Evolutionary conservation across 371 early-diverging fungal genomes (phyloP), one percentile per base, ranked within the genome.

Genomic region (Mortierella sp.): DNA sequence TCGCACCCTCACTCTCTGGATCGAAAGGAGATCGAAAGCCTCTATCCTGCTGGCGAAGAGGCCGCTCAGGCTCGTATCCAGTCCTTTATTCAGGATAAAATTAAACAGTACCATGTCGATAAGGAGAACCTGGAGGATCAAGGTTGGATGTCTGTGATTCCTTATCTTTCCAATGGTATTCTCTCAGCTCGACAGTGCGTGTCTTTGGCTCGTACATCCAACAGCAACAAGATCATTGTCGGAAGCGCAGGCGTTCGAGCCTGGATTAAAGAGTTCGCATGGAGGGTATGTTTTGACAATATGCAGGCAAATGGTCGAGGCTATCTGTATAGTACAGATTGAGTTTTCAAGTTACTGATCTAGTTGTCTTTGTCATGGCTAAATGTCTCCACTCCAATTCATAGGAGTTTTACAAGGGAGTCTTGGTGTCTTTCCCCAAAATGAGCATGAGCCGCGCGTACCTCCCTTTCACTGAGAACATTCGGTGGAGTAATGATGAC

Each of bases 351-450:
- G 50, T 6, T 2, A 5, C 50, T n/a, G 21, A 50, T 15, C 14
- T 18, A 57, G 11, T 28, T 57, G 30, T 14, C 18, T 25, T 15
- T 29, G 55, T 19, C n/a, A n/a, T n/a, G n/a, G 25, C 14, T 18
- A 29, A 28, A 5, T 26, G 57, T 57, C 11, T 28, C 15, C 28
- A 12, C 16, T 57, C 26, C 28, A 5, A 5, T 23, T 26, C 30
- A 16, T 62, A 79, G 74, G 93, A 92, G 48, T 92, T 92, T 68
- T 92, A 90, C 74, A 67, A 84, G n/a, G 79, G 90, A 65, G 80
- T 92, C 29, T 60, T 90, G 21, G 82, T 89, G 23, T 74, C 68
- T 43, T 92, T 84, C 80, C 90, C 90, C 4, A 74, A 81, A 19
- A 87, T 92, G 0, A 86, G 84, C 70, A 90, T 81, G 83, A 80